Evolutionary conservation across 2,329 filamentous ascomycete species (phyloP), one percentile per base, ranked within the genome.

Genomic region (Colletotrichum viniferum): DNA sequence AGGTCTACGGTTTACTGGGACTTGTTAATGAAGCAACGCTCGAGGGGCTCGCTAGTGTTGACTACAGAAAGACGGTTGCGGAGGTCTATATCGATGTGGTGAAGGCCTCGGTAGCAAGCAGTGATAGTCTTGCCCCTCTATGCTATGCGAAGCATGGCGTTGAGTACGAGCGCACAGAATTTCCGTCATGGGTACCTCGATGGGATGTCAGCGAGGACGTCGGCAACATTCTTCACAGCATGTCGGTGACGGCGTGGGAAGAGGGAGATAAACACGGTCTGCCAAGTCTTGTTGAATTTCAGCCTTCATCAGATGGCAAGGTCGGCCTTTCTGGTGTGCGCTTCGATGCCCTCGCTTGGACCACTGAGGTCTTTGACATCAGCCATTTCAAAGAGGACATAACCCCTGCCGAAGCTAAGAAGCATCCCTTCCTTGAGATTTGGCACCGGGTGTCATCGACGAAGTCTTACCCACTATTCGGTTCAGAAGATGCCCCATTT

Each of bases 1-100:
- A 72, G n/a, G 69, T 72, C 14, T 72, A 72, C 13, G 69, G 69
- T 2, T 32, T 72, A 7, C n/a, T 72, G 12, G 69, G 69, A 5
- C 69, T 72, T 32, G 0, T 52, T 10, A 52, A 52, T 52, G 43
- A 52, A 6, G 43, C 10, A 13, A 21, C 4, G 1, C 43, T 52
- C n/a, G 43, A 52, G 43, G 43, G n/a, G 0, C 21, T 52, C n/a
- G n/a, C 43, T 3, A 0, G n/a, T 52, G 43, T 52, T 52, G 43
- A 52, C 12, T 52, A 52, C 43, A 52, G 1, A 52, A 52, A 52
- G 43, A 52, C 43, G 13, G 43, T 52, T 52, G 43, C 43, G 13
- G 43, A 52, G 6, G 43, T 52, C 2, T 52, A 52, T 10, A 21
- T 52, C 2, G 43, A 52, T 52, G 43, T 52, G 43, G 43, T 52